Conservation (phyloP, 176 grass and related monocot species). For the Phoenix roebelenii region DNA sequence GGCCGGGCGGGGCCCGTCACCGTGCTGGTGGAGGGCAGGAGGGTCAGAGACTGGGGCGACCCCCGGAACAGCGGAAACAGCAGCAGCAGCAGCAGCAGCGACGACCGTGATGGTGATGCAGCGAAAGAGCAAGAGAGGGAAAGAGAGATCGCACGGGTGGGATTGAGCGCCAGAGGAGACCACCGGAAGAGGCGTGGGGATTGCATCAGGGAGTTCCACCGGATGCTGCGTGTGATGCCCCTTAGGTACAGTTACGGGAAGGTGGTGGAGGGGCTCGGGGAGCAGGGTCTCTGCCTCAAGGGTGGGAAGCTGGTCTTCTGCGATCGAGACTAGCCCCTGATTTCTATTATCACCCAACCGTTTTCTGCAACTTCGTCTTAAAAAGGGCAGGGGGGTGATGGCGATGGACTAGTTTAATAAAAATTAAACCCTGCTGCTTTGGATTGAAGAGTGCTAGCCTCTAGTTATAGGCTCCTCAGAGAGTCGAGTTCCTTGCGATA, state of each 20-base stretch:
- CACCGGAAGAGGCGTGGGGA: constrained; percentile 78
- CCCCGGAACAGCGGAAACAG: constrained; percentile 9
- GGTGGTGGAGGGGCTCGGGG: constrained; percentile 37
- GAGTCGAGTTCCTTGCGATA: too few relatives aligned
- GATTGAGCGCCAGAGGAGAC: constrained; percentile 29
- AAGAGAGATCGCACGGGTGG: constrained; percentile 39
- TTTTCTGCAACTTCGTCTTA: too few relatives aligned
- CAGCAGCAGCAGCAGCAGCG: constrained; percentile 50
- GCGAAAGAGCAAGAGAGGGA: not conserved
- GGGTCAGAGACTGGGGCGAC: constrained; percentile 80
- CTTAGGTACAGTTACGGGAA: constrained; percentile 73
- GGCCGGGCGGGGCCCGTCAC: constrained; percentile 27
- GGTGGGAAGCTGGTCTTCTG: constrained; percentile 46
- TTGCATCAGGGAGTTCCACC: constrained; percentile 86
- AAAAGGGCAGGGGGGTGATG: too few relatives aligned
- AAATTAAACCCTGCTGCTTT: too few relatives aligned
- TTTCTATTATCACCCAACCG: too few relatives aligned
- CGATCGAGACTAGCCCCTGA: constrained; percentile 2
- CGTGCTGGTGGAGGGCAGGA: constrained; percentile 49
- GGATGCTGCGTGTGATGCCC: constrained; percentile 68
- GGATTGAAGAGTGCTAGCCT: too few relatives aligned
- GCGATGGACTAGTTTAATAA: too few relatives aligned
- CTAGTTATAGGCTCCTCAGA: too few relatives aligned
- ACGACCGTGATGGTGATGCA: not conserved
- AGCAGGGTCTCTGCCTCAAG: constrained; percentile 66